Evolutionary conservation across 768 basidiomycete species (phyloP).

Genomic region (Agrocybe chaxingu): DNA sequence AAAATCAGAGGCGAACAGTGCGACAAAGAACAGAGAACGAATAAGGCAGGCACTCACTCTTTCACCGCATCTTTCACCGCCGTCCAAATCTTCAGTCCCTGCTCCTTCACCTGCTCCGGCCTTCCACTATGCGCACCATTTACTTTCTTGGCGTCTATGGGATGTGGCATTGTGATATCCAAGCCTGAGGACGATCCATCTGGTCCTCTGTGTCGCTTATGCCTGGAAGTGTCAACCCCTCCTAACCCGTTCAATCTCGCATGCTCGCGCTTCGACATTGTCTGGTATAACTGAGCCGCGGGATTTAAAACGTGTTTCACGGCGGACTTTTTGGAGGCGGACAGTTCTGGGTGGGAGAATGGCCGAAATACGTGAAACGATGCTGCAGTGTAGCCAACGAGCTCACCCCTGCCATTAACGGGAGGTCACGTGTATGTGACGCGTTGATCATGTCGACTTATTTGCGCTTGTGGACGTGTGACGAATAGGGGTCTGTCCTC

Average conservation of each 20-base stretch:
- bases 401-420: slow-evolving; percentile 8
- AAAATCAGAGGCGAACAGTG: slow-evolving; percentile 20
- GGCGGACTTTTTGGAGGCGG: neutral
- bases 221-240: slow-evolving; percentile 34
- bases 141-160: slow-evolving; percentile 19
- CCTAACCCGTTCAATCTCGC: slow-evolving; percentile 29
- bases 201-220: slow-evolving; percentile 41
- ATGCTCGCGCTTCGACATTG: slow-evolving; percentile 41
- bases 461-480: slow-evolving; percentile 17
- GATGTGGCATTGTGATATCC: slow-evolving; percentile 34
- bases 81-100: slow-evolving; percentile 72
- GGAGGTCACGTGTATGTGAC: slow-evolving; percentile 20
- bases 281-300: slow-evolving; percentile 1
- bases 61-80: slow-evolving; percentile 79
- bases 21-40: slow-evolving; percentile 25
- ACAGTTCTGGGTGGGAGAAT: slow-evolving; percentile 1
- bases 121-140: slow-evolving; percentile 17
- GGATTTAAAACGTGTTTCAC: too few species aligned
- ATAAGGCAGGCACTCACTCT: slow-evolving; percentile 69
- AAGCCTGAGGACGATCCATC: slow-evolving; percentile 36
- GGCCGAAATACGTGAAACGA: slow-evolving; percentile 15
- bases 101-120: slow-evolving; percentile 52
- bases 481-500: neutral
- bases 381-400: slow-evolving; percentile 12
- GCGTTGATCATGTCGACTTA: slow-evolving; percentile 16